Evolutionary conservation across 179 eudicot genomes (phyloP).

Genomic region (Amaranthus tricolor): DNA sequence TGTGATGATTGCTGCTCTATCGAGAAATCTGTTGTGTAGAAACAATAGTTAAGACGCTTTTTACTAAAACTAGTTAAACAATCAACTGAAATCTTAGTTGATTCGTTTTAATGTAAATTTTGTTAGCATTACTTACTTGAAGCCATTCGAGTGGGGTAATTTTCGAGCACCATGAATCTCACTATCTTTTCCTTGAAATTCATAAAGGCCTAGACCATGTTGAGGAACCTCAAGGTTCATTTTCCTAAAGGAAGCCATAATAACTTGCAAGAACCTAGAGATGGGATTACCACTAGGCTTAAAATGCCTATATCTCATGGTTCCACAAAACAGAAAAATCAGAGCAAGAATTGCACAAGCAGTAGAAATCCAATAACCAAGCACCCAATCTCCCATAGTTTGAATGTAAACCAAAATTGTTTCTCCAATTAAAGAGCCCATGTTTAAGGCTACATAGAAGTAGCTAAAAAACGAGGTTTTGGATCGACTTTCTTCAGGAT

Average conservation of each 20-base stretch:
- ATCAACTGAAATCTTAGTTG: too few species aligned
- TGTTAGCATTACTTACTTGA: slow-evolving; percentile 29
- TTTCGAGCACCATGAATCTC: slow-evolving; percentile 33
- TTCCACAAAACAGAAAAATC: slow-evolving; percentile 39
- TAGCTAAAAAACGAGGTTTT: slow-evolving; percentile 49
- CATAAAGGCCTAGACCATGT: slow-evolving; percentile 38
- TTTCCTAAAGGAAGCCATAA: slow-evolving; percentile 44
- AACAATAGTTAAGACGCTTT: neutral
- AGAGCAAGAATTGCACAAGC: slow-evolving; percentile 40
- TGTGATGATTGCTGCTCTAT: slow-evolving; percentile 40
- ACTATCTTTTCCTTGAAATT: slow-evolving; percentile 34
- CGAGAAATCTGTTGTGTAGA: slow-evolving; percentile 32
- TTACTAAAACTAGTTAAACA: too few species aligned
- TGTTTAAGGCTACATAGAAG: slow-evolving; percentile 46
- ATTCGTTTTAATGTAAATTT: too few species aligned
- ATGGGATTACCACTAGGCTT: slow-evolving; percentile 44
- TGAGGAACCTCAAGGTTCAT: slow-evolving; percentile 35
- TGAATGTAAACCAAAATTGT: slow-evolving; percentile 44
- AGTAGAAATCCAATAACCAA: slow-evolving; percentile 46
- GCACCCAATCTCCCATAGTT: slow-evolving; percentile 45
- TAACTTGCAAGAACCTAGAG: slow-evolving; percentile 42
- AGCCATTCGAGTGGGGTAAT: slow-evolving; percentile 35
- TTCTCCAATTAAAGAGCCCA: slow-evolving; percentile 47
- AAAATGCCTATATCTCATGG: slow-evolving; percentile 43
- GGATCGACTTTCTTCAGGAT: slow-evolving; percentile 34